A percentile compares a stretch with the other conserved stretches of the same genome.
phyloP scores from a whole-genome alignment of 2,329 filamentous ascomycete genomes.

The Verticillium albo-atrum region DNA sequence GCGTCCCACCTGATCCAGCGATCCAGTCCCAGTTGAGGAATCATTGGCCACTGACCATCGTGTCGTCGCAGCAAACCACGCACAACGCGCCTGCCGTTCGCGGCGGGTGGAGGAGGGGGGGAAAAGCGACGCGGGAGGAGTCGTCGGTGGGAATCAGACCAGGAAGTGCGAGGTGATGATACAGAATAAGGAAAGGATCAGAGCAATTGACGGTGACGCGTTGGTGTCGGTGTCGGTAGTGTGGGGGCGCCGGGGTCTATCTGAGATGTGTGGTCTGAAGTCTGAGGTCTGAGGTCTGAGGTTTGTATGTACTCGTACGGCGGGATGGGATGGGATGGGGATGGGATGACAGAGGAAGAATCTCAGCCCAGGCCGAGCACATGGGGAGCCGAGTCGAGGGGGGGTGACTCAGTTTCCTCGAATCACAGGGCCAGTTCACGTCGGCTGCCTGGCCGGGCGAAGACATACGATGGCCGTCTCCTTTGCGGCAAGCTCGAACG shows the following conservation, averaged over 20 bases:
- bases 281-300: neutral
- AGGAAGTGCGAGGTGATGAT: neutral
- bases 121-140: neutral
- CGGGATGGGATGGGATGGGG: neutral
- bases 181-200: neutral
- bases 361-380: neutral
- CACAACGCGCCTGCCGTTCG: neutral
- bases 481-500: neutral
- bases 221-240: neutral
- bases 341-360: neutral
- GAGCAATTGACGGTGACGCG: neutral
- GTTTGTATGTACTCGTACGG: too few species aligned
- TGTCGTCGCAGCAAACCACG: neutral
- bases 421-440: neutral
- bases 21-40: neutral
- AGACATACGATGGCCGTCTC: neutral
- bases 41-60: neutral
- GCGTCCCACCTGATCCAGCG: neutral
- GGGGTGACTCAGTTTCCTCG: neutral
- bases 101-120: neutral
- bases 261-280: neutral
- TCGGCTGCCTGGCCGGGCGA: neutral
- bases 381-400: neutral
- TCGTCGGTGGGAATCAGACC: neutral
- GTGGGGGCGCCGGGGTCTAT: neutral